Evolutionary conservation across 129 eudicot genomes (phyloP), one percentile per base, ranked within the genome.

Genomic region (Chrysanthemum lavandulifolium): DNA sequence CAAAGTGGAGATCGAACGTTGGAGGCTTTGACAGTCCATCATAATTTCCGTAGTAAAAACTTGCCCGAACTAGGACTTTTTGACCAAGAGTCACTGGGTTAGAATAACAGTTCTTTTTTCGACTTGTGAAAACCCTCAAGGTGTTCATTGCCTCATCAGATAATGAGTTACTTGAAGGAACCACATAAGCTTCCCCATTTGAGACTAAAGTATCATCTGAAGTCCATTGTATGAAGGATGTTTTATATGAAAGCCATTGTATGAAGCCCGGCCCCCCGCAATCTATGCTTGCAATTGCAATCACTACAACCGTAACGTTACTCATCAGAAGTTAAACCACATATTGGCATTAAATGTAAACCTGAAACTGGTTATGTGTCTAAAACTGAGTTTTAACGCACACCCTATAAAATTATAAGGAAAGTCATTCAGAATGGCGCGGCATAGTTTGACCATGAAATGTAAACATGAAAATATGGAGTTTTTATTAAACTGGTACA

Each of bases 21-120:
- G 85, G 85, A 15, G 85, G 82, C 0, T 5, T 77, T 4, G 82
- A 67, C 65, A 76, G 49, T n/a, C 68, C 13, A 23, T 82, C 85
- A 4, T 82, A 82, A 67, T 82, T 77, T 61, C 85, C 85, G 2
- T 82, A 82, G 36, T 76, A 21, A 31, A 82, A 82, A 56, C 55
- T 27, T 0, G 73, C 82, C 21, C 85, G 67, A 54, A 81, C 68
- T 7, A 80, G 77, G 31, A 74, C 61, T 48, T 80, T 55, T 36
- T 71, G 60, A 4, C 70, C 73, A 48, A 13, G 57, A 6, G 71
- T 58, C 29, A 75, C 72, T 14, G 60, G 21, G 47, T 18, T 21
- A 59, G 73, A 21, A 71, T 76, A 76, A 8, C 80, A 76, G 14
- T 76, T 76, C 80, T 76, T 76, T 13, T 49, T 76, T 6, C 73